Percentiles rank a stretch among this genome's conserved stretches.
Evolutionary conservation across 371 early-diverging fungal genomes (phyloP).

Genomic region (Syncephalis fuscata): DNA sequence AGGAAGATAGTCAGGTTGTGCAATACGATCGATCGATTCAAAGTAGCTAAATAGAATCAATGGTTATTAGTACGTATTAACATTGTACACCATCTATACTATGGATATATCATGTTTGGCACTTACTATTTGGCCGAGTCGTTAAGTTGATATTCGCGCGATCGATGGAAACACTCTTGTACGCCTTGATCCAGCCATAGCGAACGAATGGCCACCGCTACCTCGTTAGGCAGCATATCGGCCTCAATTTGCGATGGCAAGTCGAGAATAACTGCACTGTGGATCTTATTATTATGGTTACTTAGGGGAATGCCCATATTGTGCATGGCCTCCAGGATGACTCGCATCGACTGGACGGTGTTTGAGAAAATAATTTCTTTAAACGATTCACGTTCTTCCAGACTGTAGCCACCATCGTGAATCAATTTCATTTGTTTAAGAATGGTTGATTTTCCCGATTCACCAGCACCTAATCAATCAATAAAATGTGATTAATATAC

Average conservation of each 20-base stretch:
- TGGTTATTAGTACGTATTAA: not conserved
- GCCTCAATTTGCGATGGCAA: slow-evolving; percentile 71
- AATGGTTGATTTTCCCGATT: slow-evolving; percentile 93
- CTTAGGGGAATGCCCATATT: slow-evolving; percentile 49
- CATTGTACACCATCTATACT: too few species aligned
- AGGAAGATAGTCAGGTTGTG: slow-evolving; percentile 56
- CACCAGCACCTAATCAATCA: slow-evolving; percentile 76
- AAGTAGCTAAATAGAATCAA: slow-evolving; percentile 43
- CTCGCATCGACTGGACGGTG: slow-evolving; percentile 87
- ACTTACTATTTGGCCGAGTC: slow-evolving; percentile 79
- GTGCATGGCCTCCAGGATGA: slow-evolving; percentile 86
- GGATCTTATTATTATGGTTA: slow-evolving; percentile 36
- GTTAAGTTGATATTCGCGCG: slow-evolving; percentile 86
- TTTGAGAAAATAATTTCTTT: slow-evolving; percentile 90
- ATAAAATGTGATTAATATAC: not conserved
- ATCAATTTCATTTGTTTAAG: slow-evolving; percentile 95
- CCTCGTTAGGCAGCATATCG: slow-evolving; percentile 56
- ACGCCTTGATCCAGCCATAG: slow-evolving; percentile 80
- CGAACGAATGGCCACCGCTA: slow-evolving; percentile 51
- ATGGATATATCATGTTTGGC: not conserved
- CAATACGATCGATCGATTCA: slow-evolving; percentile 81
- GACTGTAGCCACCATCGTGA: slow-evolving; percentile 79
- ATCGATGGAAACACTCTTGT: slow-evolving; percentile 59
- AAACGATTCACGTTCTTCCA: slow-evolving; percentile 73
- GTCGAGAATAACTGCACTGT: slow-evolving; percentile 52